These are phyloP conservation scores for Eudorina sp. DNA, from an alignment of 139 green algal genomes.

Conservation along the genomic window DNA sequence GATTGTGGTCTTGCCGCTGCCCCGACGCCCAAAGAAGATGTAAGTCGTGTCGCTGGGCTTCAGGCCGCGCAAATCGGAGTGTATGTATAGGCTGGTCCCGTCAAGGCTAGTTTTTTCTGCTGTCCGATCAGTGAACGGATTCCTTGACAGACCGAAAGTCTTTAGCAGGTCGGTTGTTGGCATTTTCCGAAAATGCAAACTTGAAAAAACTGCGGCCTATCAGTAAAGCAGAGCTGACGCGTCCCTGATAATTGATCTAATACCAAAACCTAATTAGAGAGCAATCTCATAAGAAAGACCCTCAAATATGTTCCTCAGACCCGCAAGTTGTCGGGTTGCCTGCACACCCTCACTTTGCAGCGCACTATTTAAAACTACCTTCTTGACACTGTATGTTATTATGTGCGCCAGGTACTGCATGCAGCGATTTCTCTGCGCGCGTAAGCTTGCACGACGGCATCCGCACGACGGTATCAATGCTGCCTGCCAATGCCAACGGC, in stretches of 20 bases:
- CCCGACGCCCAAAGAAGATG: constrained; percentile 76
- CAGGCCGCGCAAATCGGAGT: constrained; percentile 85
- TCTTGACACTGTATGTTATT: not conserved
- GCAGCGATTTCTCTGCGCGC: not conserved
- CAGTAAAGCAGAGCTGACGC: too few species aligned
- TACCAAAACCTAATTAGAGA: too few species aligned
- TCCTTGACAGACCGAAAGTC: constrained; percentile 76
- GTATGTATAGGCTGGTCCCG: constrained; percentile 73
- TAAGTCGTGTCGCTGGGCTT: constrained; percentile 89
- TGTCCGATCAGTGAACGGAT: constrained; percentile 89
- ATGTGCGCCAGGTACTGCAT: not conserved
- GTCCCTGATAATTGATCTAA: too few species aligned
- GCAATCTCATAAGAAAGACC: too few species aligned
- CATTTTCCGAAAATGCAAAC: constrained; percentile 48
- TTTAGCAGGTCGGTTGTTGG: constrained; percentile 77
- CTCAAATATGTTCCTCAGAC: too few species aligned
- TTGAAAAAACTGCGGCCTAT: not conserved
- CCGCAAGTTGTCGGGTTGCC: too few species aligned
- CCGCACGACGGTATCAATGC: not conserved
- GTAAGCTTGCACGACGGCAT: not conserved
- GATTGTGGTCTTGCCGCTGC: constrained; percentile 92
- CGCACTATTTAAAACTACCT: not conserved
- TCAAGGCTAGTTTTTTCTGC: constrained; percentile 88
- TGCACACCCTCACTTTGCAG: too few species aligned
- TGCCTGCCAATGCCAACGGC: too few species aligned